Percentiles rank a stretch among this genome's conserved stretches.
Conservation (phyloP, 129 eudicot species). For the Flaveria linearis region DNA sequence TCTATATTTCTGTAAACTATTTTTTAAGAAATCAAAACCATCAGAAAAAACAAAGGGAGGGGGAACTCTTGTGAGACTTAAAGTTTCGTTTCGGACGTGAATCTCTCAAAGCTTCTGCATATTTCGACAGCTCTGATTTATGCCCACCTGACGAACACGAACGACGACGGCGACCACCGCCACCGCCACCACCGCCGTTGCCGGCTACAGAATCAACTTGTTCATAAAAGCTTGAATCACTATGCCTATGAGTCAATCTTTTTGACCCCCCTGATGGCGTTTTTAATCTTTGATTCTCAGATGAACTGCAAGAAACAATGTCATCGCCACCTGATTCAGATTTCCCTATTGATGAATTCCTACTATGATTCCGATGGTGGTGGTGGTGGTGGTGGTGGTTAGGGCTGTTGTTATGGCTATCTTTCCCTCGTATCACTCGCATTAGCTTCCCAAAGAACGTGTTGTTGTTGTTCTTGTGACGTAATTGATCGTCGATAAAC, state of each 20-base stretch:
- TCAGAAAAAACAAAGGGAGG: slow-evolving; percentile 49
- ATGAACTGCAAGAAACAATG: slow-evolving; percentile 28
- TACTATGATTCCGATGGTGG: slow-evolving; percentile 27
- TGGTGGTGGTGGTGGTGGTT: neutral
- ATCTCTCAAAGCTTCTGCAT: slow-evolving; percentile 58
- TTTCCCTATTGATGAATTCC: slow-evolving; percentile 39
- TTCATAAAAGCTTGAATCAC: slow-evolving; percentile 43
- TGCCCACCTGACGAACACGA: slow-evolving; percentile 21
- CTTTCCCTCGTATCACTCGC: slow-evolving; percentile 54
- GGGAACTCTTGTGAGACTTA: slow-evolving; percentile 48
- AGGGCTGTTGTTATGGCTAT: slow-evolving; percentile 23
- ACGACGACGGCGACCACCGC: neutral
- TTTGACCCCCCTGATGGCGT: slow-evolving; percentile 38
- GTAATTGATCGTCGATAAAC: slow-evolving; percentile 23
- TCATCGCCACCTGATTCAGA: slow-evolving; percentile 37
- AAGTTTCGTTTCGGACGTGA: slow-evolving; percentile 26
- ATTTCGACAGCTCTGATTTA: slow-evolving; percentile 55
- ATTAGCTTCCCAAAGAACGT: slow-evolving; percentile 60
- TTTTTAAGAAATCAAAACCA: neutral
- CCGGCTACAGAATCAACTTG: slow-evolving; percentile 28
- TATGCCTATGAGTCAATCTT: slow-evolving; percentile 39
- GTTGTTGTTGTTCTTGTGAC: slow-evolving; percentile 34
- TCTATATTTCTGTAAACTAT: neutral
- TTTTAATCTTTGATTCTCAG: slow-evolving; percentile 30
- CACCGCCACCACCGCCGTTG: slow-evolving; percentile 27